Conservation (phyloP, 2,329 filamentous ascomycete genomes). For the Penicillium sp. region DNA sequence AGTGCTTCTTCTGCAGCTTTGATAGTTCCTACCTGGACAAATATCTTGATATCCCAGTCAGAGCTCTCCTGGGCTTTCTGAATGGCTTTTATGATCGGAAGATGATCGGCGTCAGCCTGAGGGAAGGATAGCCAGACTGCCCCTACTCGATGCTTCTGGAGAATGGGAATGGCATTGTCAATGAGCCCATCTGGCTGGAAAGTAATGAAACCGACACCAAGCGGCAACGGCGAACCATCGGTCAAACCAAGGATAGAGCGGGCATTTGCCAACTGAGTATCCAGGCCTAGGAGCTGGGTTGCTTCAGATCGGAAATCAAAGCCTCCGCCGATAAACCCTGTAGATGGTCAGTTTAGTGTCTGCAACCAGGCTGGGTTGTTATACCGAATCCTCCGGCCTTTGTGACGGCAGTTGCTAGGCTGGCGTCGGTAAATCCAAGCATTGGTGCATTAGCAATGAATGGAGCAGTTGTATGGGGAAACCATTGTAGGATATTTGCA, state of each 20-base stretch:
- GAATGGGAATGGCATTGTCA: conserved; percentile 47
- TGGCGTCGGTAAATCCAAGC: conserved; percentile 20
- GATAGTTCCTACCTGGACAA: conserved; percentile 63
- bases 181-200: conserved; percentile 39
- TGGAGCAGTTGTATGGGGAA: conserved; percentile 15
- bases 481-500: conserved; percentile 14
- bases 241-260: conserved; percentile 5
- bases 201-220: conserved; percentile 64
- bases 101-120: conserved; percentile 37
- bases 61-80: conserved; percentile 29
- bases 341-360: background rate
- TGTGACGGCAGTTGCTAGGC: conserved; percentile 17
- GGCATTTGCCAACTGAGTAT: conserved; percentile 12
- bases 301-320: conserved; percentile 19
- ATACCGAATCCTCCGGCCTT: conserved; percentile 22
- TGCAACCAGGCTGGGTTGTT: background rate
- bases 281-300: conserved; percentile 15
- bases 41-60: conserved; percentile 47
- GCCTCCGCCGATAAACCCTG: conserved; percentile 23
- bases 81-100: conserved; percentile 31
- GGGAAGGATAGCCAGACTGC: conserved; percentile 69
- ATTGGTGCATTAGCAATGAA: conserved; percentile 27
- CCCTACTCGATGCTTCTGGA: conserved; percentile 54
- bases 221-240: conserved; percentile 38
- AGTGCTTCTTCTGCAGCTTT: conserved; percentile 52